Conservation (phyloP, 192 early-diverging fungal genomes). For the Coemansia sp. region DNA sequence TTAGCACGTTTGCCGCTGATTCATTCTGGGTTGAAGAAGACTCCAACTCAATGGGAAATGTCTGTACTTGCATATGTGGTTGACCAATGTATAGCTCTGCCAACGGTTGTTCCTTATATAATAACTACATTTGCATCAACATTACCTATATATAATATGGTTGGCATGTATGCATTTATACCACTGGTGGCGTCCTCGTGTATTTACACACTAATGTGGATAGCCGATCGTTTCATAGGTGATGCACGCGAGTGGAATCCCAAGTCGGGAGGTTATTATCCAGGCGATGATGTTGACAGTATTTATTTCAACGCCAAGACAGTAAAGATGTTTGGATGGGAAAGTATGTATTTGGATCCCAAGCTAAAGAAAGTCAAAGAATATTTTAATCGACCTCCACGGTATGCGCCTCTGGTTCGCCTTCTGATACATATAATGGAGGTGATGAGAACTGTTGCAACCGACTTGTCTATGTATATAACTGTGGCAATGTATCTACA, state of each 20-base stretch:
- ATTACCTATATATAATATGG: background rate
- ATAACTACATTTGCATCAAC: background rate
- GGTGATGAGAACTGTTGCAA: background rate
- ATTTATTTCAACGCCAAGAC: background rate
- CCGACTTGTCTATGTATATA: background rate
- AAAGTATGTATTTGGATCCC: background rate
- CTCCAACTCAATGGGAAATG: background rate
- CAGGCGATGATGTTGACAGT: background rate
- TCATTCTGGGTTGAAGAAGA: background rate
- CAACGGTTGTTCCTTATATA: background rate
- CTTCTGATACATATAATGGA: background rate
- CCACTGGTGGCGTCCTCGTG: background rate
- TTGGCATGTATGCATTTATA: background rate
- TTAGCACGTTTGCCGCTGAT: background rate
- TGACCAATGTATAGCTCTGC: background rate
- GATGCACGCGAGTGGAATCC: background rate
- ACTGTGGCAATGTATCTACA: background rate
- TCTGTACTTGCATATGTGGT: background rate
- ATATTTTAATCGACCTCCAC: background rate
- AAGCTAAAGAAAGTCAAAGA: background rate
- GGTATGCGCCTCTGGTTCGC: slow-evolving; percentile 1
- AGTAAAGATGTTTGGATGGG: slow-evolving; percentile 12
- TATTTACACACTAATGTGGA: background rate
- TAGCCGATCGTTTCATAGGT: background rate
- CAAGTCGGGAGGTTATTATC: background rate